phyloP scores from a whole-genome alignment of 1,139 yeast species.

The Saccharomyces hybrid region DNA sequence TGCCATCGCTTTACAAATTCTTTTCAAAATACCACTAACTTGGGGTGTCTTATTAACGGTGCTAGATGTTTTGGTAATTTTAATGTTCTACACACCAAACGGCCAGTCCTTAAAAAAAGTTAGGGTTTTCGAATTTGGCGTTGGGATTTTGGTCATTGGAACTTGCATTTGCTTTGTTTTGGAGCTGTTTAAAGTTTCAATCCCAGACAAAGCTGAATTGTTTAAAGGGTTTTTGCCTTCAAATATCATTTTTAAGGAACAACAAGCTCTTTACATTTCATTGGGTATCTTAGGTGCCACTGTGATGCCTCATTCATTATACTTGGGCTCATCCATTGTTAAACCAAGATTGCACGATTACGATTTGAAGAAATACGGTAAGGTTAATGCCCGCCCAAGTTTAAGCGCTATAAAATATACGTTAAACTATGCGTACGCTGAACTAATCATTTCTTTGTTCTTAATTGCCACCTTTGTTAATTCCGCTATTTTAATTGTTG shows the following conservation, averaged over 20 bases:
- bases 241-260: conserved; percentile 59
- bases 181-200: conserved; percentile 63
- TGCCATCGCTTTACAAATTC: conserved; percentile 75
- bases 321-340: conserved; percentile 86
- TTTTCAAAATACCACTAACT: conserved; percentile 67
- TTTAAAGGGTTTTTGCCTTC: conserved; percentile 76
- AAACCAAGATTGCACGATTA: conserved; percentile 81
- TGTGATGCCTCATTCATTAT: conserved; percentile 94
- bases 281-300: conserved; percentile 95
- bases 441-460: conserved; percentile 63
- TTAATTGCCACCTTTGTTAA: conserved; percentile 81
- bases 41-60: conserved; percentile 78
- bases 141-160: conserved; percentile 64
- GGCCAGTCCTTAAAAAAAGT: conserved; percentile 59
- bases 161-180: conserved; percentile 81
- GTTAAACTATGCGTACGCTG: conserved; percentile 65
- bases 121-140: conserved; percentile 75
- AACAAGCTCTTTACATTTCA: conserved; percentile 75
- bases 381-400: conserved; percentile 44
- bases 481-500: conserved; percentile 74
- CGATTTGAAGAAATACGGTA: conserved; percentile 49
- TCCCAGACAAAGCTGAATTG: conserved; percentile 48
- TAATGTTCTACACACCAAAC: conserved; percentile 83
- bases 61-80: conserved; percentile 72
- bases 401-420: conserved; percentile 63